These are phyloP conservation scores for Maudiozyma pseudohumilis DNA, from an alignment of 805 yeast genomes.

Conservation along the genomic window DNA sequence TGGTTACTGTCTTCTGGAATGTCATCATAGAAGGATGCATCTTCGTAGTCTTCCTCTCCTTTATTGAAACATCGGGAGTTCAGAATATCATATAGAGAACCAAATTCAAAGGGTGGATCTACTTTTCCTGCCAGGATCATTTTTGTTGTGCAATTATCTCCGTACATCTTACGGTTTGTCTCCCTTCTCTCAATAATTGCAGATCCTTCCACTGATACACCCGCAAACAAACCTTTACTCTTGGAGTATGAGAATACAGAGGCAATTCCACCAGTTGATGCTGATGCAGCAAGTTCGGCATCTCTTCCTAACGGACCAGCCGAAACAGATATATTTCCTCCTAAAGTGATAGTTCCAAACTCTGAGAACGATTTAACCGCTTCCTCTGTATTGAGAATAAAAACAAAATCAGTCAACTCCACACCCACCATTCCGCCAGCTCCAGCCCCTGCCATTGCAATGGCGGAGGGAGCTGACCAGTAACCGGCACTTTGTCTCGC, in stretches of 20 bases:
- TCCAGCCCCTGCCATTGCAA: conserved; percentile 97
- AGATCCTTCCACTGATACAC: conserved; percentile 94
- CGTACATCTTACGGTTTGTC: conserved; percentile 91
- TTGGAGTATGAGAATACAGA: conserved; percentile 91
- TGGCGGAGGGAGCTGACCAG: conserved; percentile 97
- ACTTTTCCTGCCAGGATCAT: conserved; percentile 74
- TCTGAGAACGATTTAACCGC: conserved; percentile 95
- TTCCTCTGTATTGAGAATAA: conserved; percentile 73
- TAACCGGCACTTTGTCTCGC: conserved; percentile 89
- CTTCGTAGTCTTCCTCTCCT: conserved; percentile 38
- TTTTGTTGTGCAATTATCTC: conserved; percentile 77
- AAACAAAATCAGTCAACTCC: conserved; percentile 92
- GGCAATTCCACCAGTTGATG: conserved; percentile 75
- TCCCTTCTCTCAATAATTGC: conserved; percentile 95
- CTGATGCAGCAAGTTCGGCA: conserved; percentile 95
- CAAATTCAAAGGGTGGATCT: conserved; percentile 84
- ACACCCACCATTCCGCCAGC: conserved; percentile 98
- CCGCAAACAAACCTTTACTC: conserved; percentile 95
- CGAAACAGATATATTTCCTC: conserved; percentile 91
- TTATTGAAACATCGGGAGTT: conserved; percentile 77
- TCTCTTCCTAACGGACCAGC: conserved; percentile 97
- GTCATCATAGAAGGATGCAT: conserved; percentile 41
- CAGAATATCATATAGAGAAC: conserved; percentile 71
- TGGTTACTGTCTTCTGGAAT: conserved; percentile 36
- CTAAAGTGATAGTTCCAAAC: conserved; percentile 86